Conservation (phyloP, 1,284 basidiomycete species). For the Phaffia rhodozyma region DNA sequence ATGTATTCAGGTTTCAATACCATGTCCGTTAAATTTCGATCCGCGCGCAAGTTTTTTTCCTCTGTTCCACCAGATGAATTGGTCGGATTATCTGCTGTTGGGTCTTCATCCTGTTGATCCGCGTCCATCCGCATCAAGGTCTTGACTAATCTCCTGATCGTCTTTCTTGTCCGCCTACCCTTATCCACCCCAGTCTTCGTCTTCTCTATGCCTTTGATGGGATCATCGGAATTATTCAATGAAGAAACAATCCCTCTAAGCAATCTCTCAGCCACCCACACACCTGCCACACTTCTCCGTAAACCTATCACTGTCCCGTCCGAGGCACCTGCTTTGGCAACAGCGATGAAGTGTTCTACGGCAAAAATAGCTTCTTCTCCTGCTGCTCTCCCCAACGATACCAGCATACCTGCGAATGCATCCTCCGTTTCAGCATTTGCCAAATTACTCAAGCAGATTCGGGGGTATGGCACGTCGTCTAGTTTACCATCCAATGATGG, state of each 20-base stretch:
- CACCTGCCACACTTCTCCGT: constrained; percentile 49
- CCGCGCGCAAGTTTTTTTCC: constrained; percentile 12
- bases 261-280: constrained; percentile 69
- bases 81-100: constrained; percentile 8
- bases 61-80: constrained; percentile 8
- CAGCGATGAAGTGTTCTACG: constrained; percentile 65
- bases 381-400: constrained; percentile 51
- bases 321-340: constrained; percentile 36
- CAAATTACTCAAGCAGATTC: constrained; percentile 46
- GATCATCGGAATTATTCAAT: constrained; percentile 19
- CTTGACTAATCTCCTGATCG: constrained; percentile 50
- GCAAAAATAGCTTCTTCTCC: constrained; percentile 57
- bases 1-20: constrained; percentile 43
- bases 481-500: not conserved
- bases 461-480: constrained; percentile 23
- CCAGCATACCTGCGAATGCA: constrained; percentile 56
- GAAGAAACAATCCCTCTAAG: constrained; percentile 34
- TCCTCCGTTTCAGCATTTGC: constrained; percentile 48
- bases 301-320: not conserved
- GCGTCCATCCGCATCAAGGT: constrained; percentile 61
- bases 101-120: constrained; percentile 28
- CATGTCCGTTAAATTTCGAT: constrained; percentile 20
- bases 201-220: not conserved
- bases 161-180: constrained; percentile 49
- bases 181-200: constrained; percentile 22